A percentile compares a stretch with the other conserved stretches of the same genome.
phyloP scores from a whole-genome alignment of 2,329 filamentous ascomycete genomes.

The Aspergillus sp. region DNA sequence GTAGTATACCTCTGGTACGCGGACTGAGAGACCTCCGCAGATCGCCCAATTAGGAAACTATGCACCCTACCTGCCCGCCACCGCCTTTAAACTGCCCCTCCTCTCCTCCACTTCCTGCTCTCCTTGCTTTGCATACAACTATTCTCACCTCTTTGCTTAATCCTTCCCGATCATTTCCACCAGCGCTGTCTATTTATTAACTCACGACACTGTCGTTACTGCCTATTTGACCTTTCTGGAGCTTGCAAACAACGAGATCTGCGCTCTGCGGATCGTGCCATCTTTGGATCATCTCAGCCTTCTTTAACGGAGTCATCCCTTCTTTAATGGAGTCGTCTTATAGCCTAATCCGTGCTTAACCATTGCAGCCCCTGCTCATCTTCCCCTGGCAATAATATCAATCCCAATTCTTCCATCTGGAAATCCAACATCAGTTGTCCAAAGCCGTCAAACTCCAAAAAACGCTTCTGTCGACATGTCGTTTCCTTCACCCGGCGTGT shows the following conservation, averaged over 20 bases:
- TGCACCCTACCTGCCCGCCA: not conserved
- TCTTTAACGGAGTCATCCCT: slow-evolving; percentile 4
- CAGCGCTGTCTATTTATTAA: too few relatives aligned
- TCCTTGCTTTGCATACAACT: slow-evolving; percentile 2
- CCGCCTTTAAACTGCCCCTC: slow-evolving; percentile 3
- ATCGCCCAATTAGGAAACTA: not conserved
- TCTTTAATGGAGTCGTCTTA: not conserved
- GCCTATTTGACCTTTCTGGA: not conserved
- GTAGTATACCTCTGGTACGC: too few relatives aligned
- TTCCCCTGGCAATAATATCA: too few relatives aligned
- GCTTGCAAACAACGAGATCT: slow-evolving; percentile 16
- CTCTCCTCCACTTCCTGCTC: slow-evolving; percentile 3
- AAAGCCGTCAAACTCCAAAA: not conserved
- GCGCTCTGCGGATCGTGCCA: slow-evolving; percentile 14
- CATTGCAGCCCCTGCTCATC: too few relatives aligned
- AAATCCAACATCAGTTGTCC: not conserved
- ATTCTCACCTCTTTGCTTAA: not conserved
- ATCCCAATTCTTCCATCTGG: too few relatives aligned
- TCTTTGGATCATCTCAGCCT: slow-evolving; percentile 20
- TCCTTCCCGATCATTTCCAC: not conserved
- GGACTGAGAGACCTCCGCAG: not conserved
- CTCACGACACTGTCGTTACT: too few relatives aligned
- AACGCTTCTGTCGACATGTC: not conserved
- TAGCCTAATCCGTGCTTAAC: not conserved
- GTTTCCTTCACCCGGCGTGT: not conserved